These are phyloP conservation scores for Nosema bombycis DNA, from an alignment of 371 early-diverging fungal genomes.

Conservation along the genomic window DNA sequence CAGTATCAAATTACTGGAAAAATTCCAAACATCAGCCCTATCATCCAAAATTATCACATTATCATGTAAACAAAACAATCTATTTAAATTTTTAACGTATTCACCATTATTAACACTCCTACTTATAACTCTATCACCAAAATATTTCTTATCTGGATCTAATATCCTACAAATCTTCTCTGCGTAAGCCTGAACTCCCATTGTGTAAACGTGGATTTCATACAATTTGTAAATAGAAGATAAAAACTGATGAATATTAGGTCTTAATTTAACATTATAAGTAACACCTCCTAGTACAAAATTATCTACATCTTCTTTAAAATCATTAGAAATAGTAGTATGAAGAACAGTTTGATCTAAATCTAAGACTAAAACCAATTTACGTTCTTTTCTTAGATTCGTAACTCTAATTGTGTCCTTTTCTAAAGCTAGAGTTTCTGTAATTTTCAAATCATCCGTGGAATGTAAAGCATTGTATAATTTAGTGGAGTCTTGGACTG, in stretches of 20 bases:
- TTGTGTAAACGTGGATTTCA: constrained; percentile 95
- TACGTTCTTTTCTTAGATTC: constrained; percentile 69
- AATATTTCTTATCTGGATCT: constrained; percentile 74
- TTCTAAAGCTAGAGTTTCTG: constrained; percentile 44
- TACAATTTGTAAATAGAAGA: constrained; percentile 67
- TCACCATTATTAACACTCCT: constrained; percentile 81
- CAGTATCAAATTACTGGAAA: constrained; percentile 51
- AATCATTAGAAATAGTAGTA: constrained; percentile 69
- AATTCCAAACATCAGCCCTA: constrained; percentile 87
- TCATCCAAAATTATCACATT: constrained; percentile 96
- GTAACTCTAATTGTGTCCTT: constrained; percentile 48
- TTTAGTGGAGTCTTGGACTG: constrained; percentile 33
- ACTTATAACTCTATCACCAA: constrained; percentile 81
- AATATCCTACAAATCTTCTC: constrained; percentile 75
- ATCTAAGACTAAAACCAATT: constrained; percentile 86
- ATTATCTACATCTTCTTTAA: not conserved
- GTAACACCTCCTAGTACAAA: constrained; percentile 29
- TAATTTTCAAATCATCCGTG: constrained; percentile 49
- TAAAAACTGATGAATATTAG: constrained; percentile 74
- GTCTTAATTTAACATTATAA: constrained; percentile 66
- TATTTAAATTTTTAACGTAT: constrained; percentile 73
- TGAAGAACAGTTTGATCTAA: constrained; percentile 97
- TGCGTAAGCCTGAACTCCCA: constrained; percentile 91
- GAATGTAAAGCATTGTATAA: constrained; percentile 49
- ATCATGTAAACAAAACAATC: constrained; percentile 79